These are phyloP conservation scores for Scolecobasidium constrictum DNA, from an alignment of 2,329 filamentous ascomycete genomes.

Conservation along the genomic window DNA sequence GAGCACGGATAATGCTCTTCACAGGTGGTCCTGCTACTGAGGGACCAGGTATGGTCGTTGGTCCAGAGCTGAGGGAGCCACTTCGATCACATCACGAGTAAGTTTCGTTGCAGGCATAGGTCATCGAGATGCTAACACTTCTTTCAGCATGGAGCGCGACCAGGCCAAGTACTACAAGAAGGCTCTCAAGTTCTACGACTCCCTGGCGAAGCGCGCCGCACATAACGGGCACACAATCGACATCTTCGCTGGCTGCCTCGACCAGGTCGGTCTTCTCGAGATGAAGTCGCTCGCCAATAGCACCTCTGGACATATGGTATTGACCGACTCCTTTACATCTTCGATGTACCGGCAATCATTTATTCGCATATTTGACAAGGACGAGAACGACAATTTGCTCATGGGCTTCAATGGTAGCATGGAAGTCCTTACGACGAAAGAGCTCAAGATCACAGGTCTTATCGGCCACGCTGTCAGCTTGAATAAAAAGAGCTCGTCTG, in stretches of 20 bases:
- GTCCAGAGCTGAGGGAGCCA: conserved; percentile 86
- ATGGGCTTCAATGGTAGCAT: conserved; percentile 94
- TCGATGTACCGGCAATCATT: conserved; percentile 99
- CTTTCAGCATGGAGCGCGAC: conserved; percentile 92
- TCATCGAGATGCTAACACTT: no score
- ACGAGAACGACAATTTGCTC: conserved; percentile 82
- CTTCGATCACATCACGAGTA: conserved; percentile 98
- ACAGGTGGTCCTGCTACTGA: conserved; percentile 91
- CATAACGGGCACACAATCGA: conserved; percentile 97
- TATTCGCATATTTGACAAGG: conserved; percentile 92
- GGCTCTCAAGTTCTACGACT: conserved; percentile 92
- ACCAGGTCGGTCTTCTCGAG: conserved; percentile 92
- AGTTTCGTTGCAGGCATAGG: no score
- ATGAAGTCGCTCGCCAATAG: conserved; percentile 97
- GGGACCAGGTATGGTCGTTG: conserved; percentile 93
- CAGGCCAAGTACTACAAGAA: conserved; percentile 99
- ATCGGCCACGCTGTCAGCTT: conserved; percentile 94
- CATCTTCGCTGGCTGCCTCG: conserved; percentile 92
- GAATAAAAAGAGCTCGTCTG: conserved; percentile 95
- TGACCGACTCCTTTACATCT: conserved; percentile 96
- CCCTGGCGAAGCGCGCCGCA: conserved; percentile 81
- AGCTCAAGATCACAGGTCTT: conserved; percentile 92
- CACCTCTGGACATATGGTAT: conserved; percentile 94
- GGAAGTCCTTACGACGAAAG: conserved; percentile 93
- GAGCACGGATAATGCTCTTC: conserved; percentile 94